phyloP scores from a whole-genome alignment of 1,139 yeast species.

The Eremothecium coryli region DNA sequence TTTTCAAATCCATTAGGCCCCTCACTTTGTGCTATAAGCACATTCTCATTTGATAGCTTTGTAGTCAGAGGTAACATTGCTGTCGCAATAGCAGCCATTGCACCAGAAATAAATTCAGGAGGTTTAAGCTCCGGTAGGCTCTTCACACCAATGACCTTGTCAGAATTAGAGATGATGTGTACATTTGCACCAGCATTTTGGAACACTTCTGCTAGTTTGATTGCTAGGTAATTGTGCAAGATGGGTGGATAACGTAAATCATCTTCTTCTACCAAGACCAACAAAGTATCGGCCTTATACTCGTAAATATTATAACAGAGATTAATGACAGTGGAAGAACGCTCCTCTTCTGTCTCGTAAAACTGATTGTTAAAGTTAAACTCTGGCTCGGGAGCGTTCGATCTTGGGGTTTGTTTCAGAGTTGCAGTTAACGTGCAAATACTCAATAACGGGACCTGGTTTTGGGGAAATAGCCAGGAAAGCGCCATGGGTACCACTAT shows the following conservation, averaged over 20 bases:
- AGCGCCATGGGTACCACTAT: conserved; percentile 7
- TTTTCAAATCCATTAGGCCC: conserved; percentile 32
- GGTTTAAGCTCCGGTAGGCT: conserved; percentile 18
- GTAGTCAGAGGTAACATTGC: conserved; percentile 14
- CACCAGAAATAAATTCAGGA: conserved; percentile 30
- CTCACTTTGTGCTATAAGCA: conserved; percentile 28
- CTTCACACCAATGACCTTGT: conserved; percentile 20
- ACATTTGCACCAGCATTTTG: conserved; percentile 3
- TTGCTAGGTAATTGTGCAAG: conserved; percentile 5
- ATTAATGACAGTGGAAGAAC: not conserved
- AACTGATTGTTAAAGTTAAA: not conserved
- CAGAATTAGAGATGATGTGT: conserved; percentile 24
- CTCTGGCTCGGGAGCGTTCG: conserved; percentile 1
- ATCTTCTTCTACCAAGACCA: conserved; percentile 7
- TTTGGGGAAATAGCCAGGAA: conserved; percentile 7
- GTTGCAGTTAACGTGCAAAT: conserved; percentile 13
- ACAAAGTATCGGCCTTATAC: conserved; percentile 6
- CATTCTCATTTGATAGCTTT: conserved; percentile 7
- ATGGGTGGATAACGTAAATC: conserved; percentile 8
- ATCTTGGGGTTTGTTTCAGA: not conserved
- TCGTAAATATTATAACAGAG: conserved; percentile 4
- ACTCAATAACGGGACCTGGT: conserved; percentile 5
- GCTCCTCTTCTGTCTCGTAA: conserved; percentile 7
- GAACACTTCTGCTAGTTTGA: conserved; percentile 2
- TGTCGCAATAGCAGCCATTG: conserved; percentile 22